These are phyloP conservation scores for Penicillium tannophilum DNA, from an alignment of 495 filamentous ascomycete genomes.

Conservation along the genomic window DNA sequence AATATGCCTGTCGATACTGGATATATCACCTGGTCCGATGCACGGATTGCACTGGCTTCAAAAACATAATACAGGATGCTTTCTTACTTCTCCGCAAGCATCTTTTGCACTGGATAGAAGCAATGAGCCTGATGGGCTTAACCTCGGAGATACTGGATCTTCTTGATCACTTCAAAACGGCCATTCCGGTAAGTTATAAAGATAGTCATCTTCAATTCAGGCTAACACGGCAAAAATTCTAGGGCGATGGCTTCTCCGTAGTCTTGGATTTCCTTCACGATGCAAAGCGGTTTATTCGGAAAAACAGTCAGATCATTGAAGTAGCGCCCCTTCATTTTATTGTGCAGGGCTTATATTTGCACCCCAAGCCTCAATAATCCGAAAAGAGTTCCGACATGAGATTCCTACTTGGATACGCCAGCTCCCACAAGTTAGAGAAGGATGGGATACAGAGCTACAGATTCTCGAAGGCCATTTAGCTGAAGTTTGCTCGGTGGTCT, in stretches of 20 bases:
- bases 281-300: slow-evolving; percentile 32
- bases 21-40: slow-evolving; percentile 1
- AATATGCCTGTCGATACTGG: slow-evolving; percentile 43
- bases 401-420: slow-evolving; percentile 15
- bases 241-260: slow-evolving; percentile 19
- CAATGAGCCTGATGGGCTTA: slow-evolving; percentile 36
- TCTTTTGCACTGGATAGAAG: slow-evolving; percentile 49
- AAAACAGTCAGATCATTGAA: slow-evolving; percentile 32
- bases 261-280: slow-evolving; percentile 8
- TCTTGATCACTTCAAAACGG: neutral
- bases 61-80: slow-evolving; percentile 24
- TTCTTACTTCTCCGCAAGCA: slow-evolving; percentile 38
- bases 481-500: neutral
- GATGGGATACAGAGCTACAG: slow-evolving; percentile 6
- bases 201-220: neutral
- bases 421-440: slow-evolving; percentile 19
- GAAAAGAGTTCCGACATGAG: slow-evolving; percentile 16
- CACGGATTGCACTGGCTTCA: neutral
- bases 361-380: slow-evolving; percentile 29
- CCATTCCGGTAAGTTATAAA: slow-evolving; percentile 1
- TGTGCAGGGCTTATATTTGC: slow-evolving; percentile 36
- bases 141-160: slow-evolving; percentile 3
- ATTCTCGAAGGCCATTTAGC: neutral
- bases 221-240: neutral
- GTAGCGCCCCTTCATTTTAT: slow-evolving; percentile 26